A percentile compares a stretch with the other conserved stretches of the same genome.
phyloP scores from a whole-genome alignment of 2,329 filamentous ascomycete genomes.

The Penicillium sp. region DNA sequence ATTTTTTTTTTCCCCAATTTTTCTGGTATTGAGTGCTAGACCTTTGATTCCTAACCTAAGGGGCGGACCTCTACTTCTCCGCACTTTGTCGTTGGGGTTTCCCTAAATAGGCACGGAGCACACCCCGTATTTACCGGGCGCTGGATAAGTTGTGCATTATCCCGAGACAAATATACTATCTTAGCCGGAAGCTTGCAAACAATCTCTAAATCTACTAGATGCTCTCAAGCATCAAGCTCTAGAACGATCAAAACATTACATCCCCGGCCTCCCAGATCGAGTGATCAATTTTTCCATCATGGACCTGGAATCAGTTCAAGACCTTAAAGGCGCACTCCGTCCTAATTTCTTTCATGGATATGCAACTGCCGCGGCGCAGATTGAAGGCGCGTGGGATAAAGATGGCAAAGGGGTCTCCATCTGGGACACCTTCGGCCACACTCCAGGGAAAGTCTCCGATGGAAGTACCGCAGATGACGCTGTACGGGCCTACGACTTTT shows the following conservation, averaged over 20 bases:
- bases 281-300: slow-evolving; percentile 9
- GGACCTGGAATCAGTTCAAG: slow-evolving; percentile 27
- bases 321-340: slow-evolving; percentile 26
- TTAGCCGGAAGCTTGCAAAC: background rate
- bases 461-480: slow-evolving; percentile 69
- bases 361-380: slow-evolving; percentile 51
- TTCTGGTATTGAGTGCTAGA: background rate
- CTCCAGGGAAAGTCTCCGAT: slow-evolving; percentile 73
- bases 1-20: too few species aligned
- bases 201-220: background rate
- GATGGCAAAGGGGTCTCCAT: slow-evolving; percentile 76
- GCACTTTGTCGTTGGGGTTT: background rate
- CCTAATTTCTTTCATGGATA: slow-evolving; percentile 31
- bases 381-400: slow-evolving; percentile 69
- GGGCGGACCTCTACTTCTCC: background rate
- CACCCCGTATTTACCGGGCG: background rate
- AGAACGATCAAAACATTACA: too few species aligned
- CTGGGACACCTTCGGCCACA: slow-evolving; percentile 77
- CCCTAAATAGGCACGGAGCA: slow-evolving; percentile 11
- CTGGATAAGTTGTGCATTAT: slow-evolving; percentile 8
- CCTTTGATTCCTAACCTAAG: background rate
- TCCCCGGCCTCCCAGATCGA: background rate
- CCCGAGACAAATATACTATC: background rate
- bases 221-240: background rate
- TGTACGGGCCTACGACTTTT: slow-evolving; percentile 78